Percentiles rank a stretch among this genome's conserved stretches.
phyloP scores from a whole-genome alignment of 371 early-diverging fungal genomes.

The Mucor velutinosus region DNA sequence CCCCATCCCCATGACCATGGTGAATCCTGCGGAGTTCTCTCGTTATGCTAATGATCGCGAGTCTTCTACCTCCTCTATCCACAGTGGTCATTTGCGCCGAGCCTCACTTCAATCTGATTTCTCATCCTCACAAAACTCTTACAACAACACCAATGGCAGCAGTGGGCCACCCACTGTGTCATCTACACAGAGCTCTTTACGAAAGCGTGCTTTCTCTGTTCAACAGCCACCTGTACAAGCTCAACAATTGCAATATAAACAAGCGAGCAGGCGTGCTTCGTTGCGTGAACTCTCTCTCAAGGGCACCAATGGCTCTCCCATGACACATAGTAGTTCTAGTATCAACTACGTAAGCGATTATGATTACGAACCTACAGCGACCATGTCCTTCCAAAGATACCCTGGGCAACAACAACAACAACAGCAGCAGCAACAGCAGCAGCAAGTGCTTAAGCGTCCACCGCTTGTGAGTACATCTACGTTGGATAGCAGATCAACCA shows the following conservation, averaged over 20 bases:
- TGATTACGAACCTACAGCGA: slow-evolving; percentile 19
- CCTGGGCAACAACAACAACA: slow-evolving; percentile 1
- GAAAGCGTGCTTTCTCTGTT: slow-evolving; percentile 32
- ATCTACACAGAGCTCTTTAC: slow-evolving; percentile 25
- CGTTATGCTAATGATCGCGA: slow-evolving; percentile 48
- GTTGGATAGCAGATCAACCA: slow-evolving; percentile 19
- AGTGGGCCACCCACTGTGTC: slow-evolving; percentile 13
- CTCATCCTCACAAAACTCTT: slow-evolving; percentile 44
- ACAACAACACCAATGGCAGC: slow-evolving; percentile 8
- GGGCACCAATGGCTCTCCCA: slow-evolving; percentile 16
- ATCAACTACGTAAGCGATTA: slow-evolving; percentile 11
- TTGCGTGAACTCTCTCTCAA: slow-evolving; percentile 38
- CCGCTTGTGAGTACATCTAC: slow-evolving; percentile 10
- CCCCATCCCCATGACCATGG: slow-evolving; percentile 43
- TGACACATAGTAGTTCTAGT: slow-evolving; percentile 7
- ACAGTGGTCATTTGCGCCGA: slow-evolving; percentile 47
- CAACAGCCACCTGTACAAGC: slow-evolving; percentile 29
- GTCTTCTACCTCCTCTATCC: slow-evolving; percentile 55
- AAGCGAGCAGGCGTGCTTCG: slow-evolving; percentile 37
- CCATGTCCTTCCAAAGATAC: slow-evolving; percentile 21
- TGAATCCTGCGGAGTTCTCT: slow-evolving; percentile 48
- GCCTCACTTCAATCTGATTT: slow-evolving; percentile 50
- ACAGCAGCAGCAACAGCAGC: neutral
- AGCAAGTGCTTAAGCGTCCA: slow-evolving; percentile 6
- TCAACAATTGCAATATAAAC: slow-evolving; percentile 7